phyloP scores from a whole-genome alignment of 306 rosid species.

The Psophocarpus tetragonolobus region DNA sequence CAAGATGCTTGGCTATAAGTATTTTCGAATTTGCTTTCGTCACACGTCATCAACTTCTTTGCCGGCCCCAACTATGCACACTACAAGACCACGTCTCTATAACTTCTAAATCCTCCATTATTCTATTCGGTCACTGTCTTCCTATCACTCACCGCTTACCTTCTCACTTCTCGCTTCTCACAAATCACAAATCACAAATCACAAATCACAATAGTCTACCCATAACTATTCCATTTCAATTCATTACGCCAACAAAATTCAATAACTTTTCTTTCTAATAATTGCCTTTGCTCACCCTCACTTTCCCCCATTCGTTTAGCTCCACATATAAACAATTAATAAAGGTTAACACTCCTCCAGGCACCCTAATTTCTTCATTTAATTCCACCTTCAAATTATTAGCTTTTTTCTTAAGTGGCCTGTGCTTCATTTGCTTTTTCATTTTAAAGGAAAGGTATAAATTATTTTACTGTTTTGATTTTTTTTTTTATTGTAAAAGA shows the following conservation, averaged over 20 bases:
- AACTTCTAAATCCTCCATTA: background rate
- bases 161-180: no score
- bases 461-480: background rate
- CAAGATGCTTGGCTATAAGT: constrained; percentile 1
- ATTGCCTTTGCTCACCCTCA: background rate
- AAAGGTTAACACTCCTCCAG: background rate
- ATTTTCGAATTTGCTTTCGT: constrained; percentile 15
- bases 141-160: background rate
- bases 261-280: background rate
- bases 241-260: background rate
- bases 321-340: background rate
- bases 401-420: background rate
- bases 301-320: background rate
- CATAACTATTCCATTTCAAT: no score
- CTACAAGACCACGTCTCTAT: constrained; percentile 41
- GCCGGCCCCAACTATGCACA: constrained; percentile 54
- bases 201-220: no score
- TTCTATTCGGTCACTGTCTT: background rate
- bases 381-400: background rate
- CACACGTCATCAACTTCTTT: constrained; percentile 10
- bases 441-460: background rate
- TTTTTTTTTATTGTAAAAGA: background rate
- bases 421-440: background rate
- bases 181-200: no score
- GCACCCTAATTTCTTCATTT: background rate